A percentile compares a stretch with the other conserved stretches of the same genome.
These are phyloP conservation scores for Chenopodium suecicum DNA, from an alignment of 148 eudicot genomes.

Conservation along the genomic window DNA sequence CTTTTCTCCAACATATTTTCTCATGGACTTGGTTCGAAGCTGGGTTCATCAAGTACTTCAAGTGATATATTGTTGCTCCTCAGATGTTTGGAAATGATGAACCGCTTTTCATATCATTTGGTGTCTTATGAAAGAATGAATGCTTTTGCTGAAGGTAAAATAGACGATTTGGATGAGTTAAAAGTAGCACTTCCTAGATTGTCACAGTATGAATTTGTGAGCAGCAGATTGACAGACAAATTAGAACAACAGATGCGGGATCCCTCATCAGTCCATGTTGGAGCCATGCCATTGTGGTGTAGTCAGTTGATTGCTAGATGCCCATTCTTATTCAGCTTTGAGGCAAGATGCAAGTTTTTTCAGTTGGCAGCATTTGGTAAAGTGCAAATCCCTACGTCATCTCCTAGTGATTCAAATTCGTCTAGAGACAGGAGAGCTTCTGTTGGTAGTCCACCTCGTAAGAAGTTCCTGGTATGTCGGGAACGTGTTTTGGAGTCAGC, in stretches of 20 bases:
- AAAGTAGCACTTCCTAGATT: slow-evolving; percentile 43
- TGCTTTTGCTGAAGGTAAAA: slow-evolving; percentile 62
- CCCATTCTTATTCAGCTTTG: slow-evolving; percentile 82
- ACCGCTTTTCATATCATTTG: slow-evolving; percentile 62
- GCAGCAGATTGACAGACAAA: slow-evolving; percentile 76
- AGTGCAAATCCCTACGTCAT: slow-evolving; percentile 35
- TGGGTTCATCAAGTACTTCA: slow-evolving; percentile 51
- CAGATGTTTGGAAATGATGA: slow-evolving; percentile 70
- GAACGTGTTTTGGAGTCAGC: slow-evolving; percentile 72
- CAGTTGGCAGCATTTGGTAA: slow-evolving; percentile 72
- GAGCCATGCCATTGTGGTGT: slow-evolving; percentile 93
- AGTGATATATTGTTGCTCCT: slow-evolving; percentile 64
- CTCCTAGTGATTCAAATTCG: slow-evolving; percentile 41
- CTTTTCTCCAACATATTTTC: slow-evolving; percentile 38
- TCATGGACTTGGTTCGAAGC: slow-evolving; percentile 40
- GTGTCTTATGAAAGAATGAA: slow-evolving; percentile 49
- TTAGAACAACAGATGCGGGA: slow-evolving; percentile 89
- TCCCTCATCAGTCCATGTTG: slow-evolving; percentile 60
- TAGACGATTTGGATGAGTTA: slow-evolving; percentile 48
- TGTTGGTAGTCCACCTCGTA: slow-evolving; percentile 49
- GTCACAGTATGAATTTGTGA: slow-evolving; percentile 67
- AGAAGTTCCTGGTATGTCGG: slow-evolving; percentile 66
- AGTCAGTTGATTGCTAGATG: slow-evolving; percentile 60
- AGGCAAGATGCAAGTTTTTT: slow-evolving; percentile 80
- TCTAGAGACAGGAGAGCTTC: slow-evolving; percentile 49